Evolutionary conservation across 2,329 filamentous ascomycete species (phyloP).

Genomic region (Ophiobolus disseminans): DNA sequence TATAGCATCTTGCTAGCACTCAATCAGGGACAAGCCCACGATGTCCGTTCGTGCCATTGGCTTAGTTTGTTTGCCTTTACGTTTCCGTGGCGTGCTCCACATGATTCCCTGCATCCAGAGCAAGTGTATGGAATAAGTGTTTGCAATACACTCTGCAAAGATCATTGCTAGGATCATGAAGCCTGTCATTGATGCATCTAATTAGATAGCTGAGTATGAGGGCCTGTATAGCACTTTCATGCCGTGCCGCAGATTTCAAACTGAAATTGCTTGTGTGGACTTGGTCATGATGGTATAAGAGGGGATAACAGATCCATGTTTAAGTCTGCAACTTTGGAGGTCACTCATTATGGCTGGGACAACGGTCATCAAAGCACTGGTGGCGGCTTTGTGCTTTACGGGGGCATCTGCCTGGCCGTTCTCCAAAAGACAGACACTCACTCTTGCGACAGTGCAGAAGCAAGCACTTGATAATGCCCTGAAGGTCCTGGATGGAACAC

Average conservation of each 20-base stretch:
- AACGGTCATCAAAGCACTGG: slow-evolving; percentile 24
- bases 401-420: slow-evolving; percentile 27
- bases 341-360: slow-evolving; percentile 28
- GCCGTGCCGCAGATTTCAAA: background rate
- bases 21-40: background rate
- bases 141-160: background rate
- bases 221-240: background rate
- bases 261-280: background rate
- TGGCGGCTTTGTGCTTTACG: slow-evolving; percentile 32
- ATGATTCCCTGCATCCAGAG: background rate
- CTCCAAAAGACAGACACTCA: slow-evolving; percentile 26
- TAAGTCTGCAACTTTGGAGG: background rate
- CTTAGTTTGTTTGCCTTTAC: background rate
- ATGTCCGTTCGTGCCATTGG: background rate
- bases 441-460: slow-evolving; percentile 32
- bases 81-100: background rate
- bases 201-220: background rate
- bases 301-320: background rate
- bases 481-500: slow-evolving; percentile 37
- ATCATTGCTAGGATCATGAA: background rate
- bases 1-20: background rate
- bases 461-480: slow-evolving; percentile 37
- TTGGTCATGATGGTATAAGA: background rate
- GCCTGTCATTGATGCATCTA: background rate
- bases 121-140: background rate